Evolutionary conservation across 1,284 basidiomycete species (phyloP).

Genomic region (Microbotryomycetes sp.): DNA sequence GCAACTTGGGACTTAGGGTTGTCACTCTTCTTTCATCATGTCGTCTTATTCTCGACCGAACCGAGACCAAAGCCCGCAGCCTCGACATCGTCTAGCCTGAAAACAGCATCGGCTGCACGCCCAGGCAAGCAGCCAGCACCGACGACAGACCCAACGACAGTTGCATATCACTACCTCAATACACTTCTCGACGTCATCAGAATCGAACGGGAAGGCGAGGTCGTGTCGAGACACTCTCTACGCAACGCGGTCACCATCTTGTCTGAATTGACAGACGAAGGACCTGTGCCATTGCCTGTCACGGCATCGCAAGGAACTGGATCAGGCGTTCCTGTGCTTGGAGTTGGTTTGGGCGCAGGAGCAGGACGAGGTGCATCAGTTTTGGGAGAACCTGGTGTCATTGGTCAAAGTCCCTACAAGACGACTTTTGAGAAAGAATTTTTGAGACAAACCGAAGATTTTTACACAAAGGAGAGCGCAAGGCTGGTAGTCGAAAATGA

Average conservation of each 20-base stretch:
- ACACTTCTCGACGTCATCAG: constrained; percentile 82
- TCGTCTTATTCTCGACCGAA: constrained; percentile 52
- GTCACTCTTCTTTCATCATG: constrained; percentile 74
- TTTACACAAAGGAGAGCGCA: constrained; percentile 72
- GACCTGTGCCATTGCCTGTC: constrained; percentile 25
- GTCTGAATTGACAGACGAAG: constrained; percentile 54
- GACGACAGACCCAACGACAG: constrained; percentile 49
- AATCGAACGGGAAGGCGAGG: constrained; percentile 83
- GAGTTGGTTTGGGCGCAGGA: constrained; percentile 9
- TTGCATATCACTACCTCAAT: constrained; percentile 71
- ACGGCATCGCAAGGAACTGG: constrained; percentile 17
- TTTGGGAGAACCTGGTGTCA: constrained; percentile 26
- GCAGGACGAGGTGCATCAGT: constrained; percentile 35
- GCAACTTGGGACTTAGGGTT: constrained; percentile 77
- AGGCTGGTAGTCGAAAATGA: constrained; percentile 66
- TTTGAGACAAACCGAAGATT: constrained; percentile 66
- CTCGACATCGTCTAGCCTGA: background rate
- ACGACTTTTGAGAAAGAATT: constrained; percentile 79
- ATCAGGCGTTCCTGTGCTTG: constrained; percentile 19
- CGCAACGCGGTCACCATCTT: constrained; percentile 87
- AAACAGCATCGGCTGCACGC: constrained; percentile 39
- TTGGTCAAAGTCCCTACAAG: constrained; percentile 64
- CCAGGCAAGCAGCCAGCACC: constrained; percentile 4
- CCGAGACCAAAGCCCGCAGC: constrained; percentile 2
- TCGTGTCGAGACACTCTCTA: constrained; percentile 84